These are phyloP conservation scores for Dujonia santamariae DNA, from an alignment of 1,139 yeast genomes.

Conservation along the genomic window DNA sequence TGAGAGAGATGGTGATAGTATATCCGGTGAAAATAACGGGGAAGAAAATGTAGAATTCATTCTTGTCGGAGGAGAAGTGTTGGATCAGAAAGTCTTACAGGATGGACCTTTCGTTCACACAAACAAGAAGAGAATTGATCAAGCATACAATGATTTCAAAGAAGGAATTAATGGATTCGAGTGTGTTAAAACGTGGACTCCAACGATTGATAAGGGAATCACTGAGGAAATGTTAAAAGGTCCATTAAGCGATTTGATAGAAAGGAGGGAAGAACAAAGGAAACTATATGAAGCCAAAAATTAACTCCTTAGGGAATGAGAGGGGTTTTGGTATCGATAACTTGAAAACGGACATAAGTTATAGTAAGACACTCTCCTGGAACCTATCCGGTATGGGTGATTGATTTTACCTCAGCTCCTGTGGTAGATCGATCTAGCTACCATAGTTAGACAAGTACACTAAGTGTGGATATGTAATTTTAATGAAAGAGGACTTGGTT, in stretches of 20 bases:
- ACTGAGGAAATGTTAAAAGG: constrained; percentile 38
- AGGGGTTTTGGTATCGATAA: too few species aligned
- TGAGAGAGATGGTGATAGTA: constrained; percentile 59
- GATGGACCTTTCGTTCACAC: constrained; percentile 90
- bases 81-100: constrained; percentile 78
- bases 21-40: constrained; percentile 46
- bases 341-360: too few species aligned
- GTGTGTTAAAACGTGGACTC: constrained; percentile 62
- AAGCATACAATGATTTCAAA: constrained; percentile 73
- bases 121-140: constrained; percentile 55
- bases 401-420: too few species aligned
- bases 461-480: too few species aligned
- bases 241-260: constrained; percentile 31
- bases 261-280: constrained; percentile 22
- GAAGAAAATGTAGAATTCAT: constrained; percentile 50
- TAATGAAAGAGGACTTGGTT: too few species aligned
- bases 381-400: too few species aligned
- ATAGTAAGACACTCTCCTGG: too few species aligned
- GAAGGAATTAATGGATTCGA: constrained; percentile 71
- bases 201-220: constrained; percentile 64
- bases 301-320: too few species aligned
- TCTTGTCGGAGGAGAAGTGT: constrained; percentile 70
- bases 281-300: not conserved
- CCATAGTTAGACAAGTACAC: too few species aligned
- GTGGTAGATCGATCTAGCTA: too few species aligned